Percentiles rank a stretch among this genome's conserved stretches.
phyloP scores from a whole-genome alignment of 2,329 filamentous ascomycete species.

The Aspergillus nomiae region DNA sequence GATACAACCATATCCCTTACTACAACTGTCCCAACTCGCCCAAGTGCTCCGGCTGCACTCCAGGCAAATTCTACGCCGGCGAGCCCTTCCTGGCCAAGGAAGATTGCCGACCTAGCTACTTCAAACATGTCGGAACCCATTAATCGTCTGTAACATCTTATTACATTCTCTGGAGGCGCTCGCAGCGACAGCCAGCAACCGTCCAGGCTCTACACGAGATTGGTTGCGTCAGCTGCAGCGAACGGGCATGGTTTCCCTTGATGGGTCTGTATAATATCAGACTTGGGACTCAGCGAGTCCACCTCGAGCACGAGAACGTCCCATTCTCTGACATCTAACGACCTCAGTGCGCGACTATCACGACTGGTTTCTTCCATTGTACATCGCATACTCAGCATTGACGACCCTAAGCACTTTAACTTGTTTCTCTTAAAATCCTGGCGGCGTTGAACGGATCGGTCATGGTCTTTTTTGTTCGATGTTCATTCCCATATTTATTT shows the following conservation, averaged over 20 bases:
- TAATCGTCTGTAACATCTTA: constrained; percentile 42
- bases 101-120: constrained; percentile 95
- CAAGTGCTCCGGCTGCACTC: constrained; percentile 86
- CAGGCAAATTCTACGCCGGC: constrained; percentile 86
- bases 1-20: constrained; percentile 97
- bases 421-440: constrained; percentile 8
- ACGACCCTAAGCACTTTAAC: constrained; percentile 19
- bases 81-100: constrained; percentile 83
- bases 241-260: constrained; percentile 5
- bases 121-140: constrained; percentile 87
- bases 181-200: not conserved
- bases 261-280: constrained; percentile 7
- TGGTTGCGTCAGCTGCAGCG: constrained; percentile 1
- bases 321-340: not conserved
- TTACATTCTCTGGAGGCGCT: not conserved
- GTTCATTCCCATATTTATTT: constrained; percentile 12
- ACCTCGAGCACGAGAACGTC: not conserved
- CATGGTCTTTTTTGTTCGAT: constrained; percentile 11
- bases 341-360: constrained; percentile 8
- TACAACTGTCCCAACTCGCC: constrained; percentile 98
- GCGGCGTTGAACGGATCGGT: constrained; percentile 22
- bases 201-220: not conserved
- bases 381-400: constrained; percentile 20
- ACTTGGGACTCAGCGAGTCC: not conserved
- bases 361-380: constrained; percentile 12